phyloP scores from a whole-genome alignment of 1,139 yeast species.

The Kazachstania sp. region DNA sequence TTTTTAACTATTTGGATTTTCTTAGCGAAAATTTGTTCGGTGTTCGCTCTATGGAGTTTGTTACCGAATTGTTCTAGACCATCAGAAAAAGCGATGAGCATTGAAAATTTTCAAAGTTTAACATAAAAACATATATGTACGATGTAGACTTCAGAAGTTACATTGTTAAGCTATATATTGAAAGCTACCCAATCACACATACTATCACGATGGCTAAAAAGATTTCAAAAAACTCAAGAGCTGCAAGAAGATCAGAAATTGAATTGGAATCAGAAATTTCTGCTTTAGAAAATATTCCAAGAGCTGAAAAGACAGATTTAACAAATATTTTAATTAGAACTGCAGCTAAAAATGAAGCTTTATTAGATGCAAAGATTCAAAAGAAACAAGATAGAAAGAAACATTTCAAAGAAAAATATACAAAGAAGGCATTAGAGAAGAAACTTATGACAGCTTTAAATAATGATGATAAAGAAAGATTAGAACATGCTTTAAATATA shows the following conservation, averaged over 20 bases:
- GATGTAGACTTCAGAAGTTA: too few species aligned
- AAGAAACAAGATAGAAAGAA: slow-evolving; percentile 38
- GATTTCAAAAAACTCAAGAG: slow-evolving; percentile 65
- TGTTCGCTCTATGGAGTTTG: too few species aligned
- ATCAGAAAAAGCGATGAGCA: too few species aligned
- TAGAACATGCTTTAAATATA: slow-evolving; percentile 44
- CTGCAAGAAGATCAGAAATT: slow-evolving; percentile 63
- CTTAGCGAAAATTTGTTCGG: too few species aligned
- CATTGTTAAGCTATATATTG: too few species aligned
- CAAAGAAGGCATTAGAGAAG: slow-evolving; percentile 32
- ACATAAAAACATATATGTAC: too few species aligned
- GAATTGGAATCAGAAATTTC: too few species aligned
- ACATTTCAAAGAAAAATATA: slow-evolving; percentile 28
- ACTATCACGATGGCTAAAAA: slow-evolving; percentile 24
- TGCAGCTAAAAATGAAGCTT: slow-evolving; percentile 52
- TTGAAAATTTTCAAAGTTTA: too few species aligned
- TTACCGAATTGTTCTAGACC: too few species aligned
- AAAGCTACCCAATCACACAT: neutral
- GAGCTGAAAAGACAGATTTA: slow-evolving; percentile 49
- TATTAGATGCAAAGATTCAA: slow-evolving; percentile 49
- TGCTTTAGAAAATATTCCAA: slow-evolving; percentile 45
- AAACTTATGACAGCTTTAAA: slow-evolving; percentile 30
- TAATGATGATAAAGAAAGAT: slow-evolving; percentile 33
- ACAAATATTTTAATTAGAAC: slow-evolving; percentile 60
- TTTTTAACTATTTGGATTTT: too few species aligned